Evolutionary conservation across 179 eudicot genomes (phyloP).

Genomic region (Beta macrorhiza): DNA sequence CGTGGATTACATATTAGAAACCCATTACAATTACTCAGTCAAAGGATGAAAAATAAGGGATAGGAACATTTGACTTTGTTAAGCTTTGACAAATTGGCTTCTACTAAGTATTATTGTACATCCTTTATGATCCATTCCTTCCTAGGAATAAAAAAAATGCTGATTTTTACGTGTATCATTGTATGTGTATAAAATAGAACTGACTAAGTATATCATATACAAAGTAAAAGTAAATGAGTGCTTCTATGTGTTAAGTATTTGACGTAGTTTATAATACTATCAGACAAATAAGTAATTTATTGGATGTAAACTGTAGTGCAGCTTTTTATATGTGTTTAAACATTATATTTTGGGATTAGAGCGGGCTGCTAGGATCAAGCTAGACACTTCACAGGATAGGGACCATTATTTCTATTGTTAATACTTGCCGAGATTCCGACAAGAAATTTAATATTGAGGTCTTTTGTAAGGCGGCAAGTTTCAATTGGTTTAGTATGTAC

Average conservation of each 20-base stretch:
- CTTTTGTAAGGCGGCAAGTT: constrained; percentile 10
- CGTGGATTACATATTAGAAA: constrained; percentile 19
- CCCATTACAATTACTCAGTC: constrained; percentile 11
- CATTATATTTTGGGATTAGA: neutral
- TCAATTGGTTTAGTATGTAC: constrained; percentile 3
- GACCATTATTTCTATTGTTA: neutral
- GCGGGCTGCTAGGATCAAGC: neutral
- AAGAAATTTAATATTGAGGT: neutral
- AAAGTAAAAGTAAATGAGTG: neutral
- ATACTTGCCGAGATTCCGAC: constrained; percentile 6
- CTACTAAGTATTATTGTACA: neutral
- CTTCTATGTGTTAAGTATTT: constrained; percentile 6
- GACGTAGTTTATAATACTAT: constrained; percentile 11
- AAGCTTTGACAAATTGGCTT: neutral
- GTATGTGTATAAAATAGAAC: constrained; percentile 11
- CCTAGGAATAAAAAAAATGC: constrained; percentile 8
- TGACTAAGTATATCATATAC: constrained; percentile 15
- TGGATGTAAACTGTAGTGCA: neutral
- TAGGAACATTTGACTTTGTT: constrained; percentile 15
- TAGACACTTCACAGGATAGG: neutral
- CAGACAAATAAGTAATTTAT: neutral
- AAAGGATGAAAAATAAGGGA: constrained; percentile 1
- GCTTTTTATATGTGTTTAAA: neutral
- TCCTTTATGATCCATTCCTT: neutral
- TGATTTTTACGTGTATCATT: constrained; percentile 21